These are phyloP conservation scores for Canavalia ensiformis DNA, from an alignment of 306 rosid species.

Conservation along the genomic window DNA sequence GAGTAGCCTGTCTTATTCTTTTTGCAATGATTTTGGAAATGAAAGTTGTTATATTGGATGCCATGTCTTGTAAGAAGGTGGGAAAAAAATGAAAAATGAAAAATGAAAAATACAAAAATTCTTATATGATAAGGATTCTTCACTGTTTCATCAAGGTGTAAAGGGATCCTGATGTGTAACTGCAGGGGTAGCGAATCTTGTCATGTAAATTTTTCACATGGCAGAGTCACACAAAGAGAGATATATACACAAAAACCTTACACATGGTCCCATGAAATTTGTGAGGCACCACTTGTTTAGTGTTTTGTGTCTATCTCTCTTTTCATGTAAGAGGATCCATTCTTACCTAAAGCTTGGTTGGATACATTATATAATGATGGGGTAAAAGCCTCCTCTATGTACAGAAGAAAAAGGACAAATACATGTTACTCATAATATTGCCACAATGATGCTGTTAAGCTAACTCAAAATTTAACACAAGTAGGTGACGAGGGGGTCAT, in stretches of 20 bases:
- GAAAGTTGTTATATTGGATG: neutral
- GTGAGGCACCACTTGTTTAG: neutral
- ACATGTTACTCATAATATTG: neutral
- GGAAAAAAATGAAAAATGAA: neutral
- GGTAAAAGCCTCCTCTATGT: neutral
- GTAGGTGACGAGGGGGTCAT: too few species aligned
- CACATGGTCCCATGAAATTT: neutral
- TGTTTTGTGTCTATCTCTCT: neutral
- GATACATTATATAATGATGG: constrained; percentile 5
- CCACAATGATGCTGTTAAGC: neutral
- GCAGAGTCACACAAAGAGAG: neutral
- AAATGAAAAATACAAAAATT: neutral
- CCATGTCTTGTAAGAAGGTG: constrained; percentile 14
- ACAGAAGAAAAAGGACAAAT: neutral
- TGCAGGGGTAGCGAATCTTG: neutral
- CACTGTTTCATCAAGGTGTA: neutral
- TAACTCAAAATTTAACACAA: neutral
- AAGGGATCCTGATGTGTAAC: constrained; percentile 16
- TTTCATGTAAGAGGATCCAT: too few species aligned
- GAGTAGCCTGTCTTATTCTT: constrained; percentile 24
- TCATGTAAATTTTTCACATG: neutral
- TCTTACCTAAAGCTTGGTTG: neutral
- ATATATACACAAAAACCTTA: neutral
- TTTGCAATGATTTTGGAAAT: constrained; percentile 27
- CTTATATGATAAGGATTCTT: constrained; percentile 23